Evolutionary conservation across 2,329 filamentous ascomycete species (phyloP).

Genomic region (Stemphylium lycopersici): DNA sequence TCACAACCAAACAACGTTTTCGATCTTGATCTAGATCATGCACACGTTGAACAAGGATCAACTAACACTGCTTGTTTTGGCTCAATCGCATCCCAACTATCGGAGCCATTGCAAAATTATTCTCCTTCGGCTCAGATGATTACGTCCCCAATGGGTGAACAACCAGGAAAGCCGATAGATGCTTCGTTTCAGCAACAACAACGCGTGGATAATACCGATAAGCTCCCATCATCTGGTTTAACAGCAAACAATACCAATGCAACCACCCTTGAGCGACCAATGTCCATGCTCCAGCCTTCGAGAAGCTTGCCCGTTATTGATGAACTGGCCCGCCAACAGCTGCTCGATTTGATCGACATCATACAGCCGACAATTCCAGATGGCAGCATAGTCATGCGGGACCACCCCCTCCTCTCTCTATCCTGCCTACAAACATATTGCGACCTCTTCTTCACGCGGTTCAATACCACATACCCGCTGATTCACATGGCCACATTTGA

Average conservation of each 20-base stretch:
- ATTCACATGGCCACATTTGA: slow-evolving; percentile 65
- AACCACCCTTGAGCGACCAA: slow-evolving; percentile 40
- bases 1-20: slow-evolving; percentile 29
- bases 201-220: neutral
- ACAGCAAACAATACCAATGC: neutral
- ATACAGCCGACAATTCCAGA: slow-evolving; percentile 58
- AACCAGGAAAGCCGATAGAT: slow-evolving; percentile 1
- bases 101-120: slow-evolving; percentile 29
- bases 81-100: slow-evolving; percentile 29
- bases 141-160: slow-evolving; percentile 28
- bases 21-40: slow-evolving; percentile 35
- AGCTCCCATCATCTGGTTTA: neutral
- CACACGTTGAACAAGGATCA: slow-evolving; percentile 23
- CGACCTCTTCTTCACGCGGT: slow-evolving; percentile 65
- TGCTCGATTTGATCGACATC: slow-evolving; percentile 60
- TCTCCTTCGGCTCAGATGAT: slow-evolving; percentile 23
- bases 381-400: slow-evolving; percentile 53
- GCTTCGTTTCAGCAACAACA: neutral
- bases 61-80: slow-evolving; percentile 32
- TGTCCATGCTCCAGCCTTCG: slow-evolving; percentile 43
- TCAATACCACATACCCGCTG: slow-evolving; percentile 66
- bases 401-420: slow-evolving; percentile 60
- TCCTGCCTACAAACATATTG: slow-evolving; percentile 61
- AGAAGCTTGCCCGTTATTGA: slow-evolving; percentile 48
- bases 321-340: slow-evolving; percentile 49